These are phyloP conservation scores for Starmerella powellii DNA, from an alignment of 805 yeast species.

Conservation along the genomic window DNA sequence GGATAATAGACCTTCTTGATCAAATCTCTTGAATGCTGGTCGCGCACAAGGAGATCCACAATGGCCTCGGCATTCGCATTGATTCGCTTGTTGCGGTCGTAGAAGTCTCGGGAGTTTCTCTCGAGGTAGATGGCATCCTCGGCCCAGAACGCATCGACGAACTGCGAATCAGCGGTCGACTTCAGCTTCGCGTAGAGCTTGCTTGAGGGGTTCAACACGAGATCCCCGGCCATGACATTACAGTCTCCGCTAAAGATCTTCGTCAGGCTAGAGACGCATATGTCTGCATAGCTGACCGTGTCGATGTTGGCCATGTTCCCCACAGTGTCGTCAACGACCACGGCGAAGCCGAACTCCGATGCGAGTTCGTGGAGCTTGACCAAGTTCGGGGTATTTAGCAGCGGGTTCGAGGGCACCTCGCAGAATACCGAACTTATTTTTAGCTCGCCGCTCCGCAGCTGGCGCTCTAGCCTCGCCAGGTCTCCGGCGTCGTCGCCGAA, in stretches of 20 bases:
- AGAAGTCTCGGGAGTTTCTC: constrained; percentile 84
- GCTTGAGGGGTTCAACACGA: constrained; percentile 63
- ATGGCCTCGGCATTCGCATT: constrained; percentile 33
- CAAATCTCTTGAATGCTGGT: constrained; percentile 29
- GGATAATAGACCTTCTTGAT: constrained; percentile 68
- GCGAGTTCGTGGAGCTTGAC: constrained; percentile 52
- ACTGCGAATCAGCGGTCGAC: constrained; percentile 41
- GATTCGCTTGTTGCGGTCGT: constrained; percentile 40
- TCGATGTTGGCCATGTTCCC: constrained; percentile 82
- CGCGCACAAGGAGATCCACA: constrained; percentile 23
- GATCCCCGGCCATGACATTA: constrained; percentile 88
- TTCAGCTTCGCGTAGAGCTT: constrained; percentile 40
- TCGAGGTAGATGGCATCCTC: constrained; percentile 90
- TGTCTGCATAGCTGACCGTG: constrained; percentile 71
- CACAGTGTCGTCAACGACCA: constrained; percentile 87
- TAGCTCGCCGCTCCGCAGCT: constrained; percentile 50
- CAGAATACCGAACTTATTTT: constrained; percentile 64
- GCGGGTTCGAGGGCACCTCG: constrained; percentile 94
- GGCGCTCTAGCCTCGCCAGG: constrained; percentile 49
- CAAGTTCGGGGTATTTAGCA: constrained; percentile 73
- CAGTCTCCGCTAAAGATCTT: constrained; percentile 91
- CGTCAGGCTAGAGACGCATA: constrained; percentile 75
- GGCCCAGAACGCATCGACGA: constrained; percentile 72
- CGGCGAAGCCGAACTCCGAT: constrained; percentile 56
- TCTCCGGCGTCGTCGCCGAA: constrained; percentile 55